Conservation (phyloP, 2,329 filamentous ascomycete species). For the Dothideomycetes sp. region DNA sequence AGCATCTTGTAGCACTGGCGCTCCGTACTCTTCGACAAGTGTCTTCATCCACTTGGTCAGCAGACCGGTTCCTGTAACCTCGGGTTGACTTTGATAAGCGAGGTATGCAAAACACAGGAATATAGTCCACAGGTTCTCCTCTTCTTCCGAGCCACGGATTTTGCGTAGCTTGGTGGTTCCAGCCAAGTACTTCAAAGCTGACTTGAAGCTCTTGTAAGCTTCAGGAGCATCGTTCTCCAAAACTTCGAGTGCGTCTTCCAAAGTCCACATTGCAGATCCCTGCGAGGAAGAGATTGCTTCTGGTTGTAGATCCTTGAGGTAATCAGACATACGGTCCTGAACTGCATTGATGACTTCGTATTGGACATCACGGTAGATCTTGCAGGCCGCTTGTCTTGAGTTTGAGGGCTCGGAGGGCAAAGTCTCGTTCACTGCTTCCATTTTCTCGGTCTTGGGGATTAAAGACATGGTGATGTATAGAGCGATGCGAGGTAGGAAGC, state of each 20-base stretch:
- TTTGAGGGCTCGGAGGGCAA: constrained; percentile 26
- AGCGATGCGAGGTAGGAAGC: constrained; percentile 26
- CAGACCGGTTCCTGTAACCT: not conserved
- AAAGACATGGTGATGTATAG: constrained; percentile 27
- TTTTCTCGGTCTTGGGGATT: constrained; percentile 25
- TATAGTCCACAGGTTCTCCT: constrained; percentile 29
- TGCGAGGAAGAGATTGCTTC: not conserved
- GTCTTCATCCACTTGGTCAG: constrained; percentile 12
- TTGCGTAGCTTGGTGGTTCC: constrained; percentile 24
- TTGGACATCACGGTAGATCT: constrained; percentile 36
- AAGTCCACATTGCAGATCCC: constrained; percentile 19
- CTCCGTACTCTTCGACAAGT: constrained; percentile 18
- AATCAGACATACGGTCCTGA: constrained; percentile 21
- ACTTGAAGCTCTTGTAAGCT: constrained; percentile 21
- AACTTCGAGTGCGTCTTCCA: constrained; percentile 23
- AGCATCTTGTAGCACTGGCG: constrained; percentile 9
- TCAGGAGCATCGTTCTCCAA: constrained; percentile 42
- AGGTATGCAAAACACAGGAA: constrained; percentile 22
- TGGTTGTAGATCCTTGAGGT: constrained; percentile 13
- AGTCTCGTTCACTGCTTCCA: constrained; percentile 19
- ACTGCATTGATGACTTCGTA: constrained; percentile 23
- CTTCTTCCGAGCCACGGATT: constrained; percentile 26
- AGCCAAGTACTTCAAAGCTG: constrained; percentile 24
- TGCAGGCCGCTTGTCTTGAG: constrained; percentile 32
- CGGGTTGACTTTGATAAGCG: not conserved